phyloP scores from a whole-genome alignment of 306 rosid genomes.

The Dicorynia guianensis region DNA sequence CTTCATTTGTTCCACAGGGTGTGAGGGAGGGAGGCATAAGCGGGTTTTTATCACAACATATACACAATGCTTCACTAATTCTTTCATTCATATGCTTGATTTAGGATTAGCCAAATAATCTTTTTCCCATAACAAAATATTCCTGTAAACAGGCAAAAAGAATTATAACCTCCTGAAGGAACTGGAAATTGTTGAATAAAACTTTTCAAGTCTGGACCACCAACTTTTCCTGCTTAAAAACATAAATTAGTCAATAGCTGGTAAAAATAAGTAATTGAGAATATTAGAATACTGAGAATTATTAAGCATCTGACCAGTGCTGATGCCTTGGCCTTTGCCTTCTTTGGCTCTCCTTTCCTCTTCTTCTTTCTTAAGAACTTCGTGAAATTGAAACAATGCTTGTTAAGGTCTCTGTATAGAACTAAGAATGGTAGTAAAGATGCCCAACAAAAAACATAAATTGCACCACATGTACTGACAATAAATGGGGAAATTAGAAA shows the following conservation, averaged over 20 bases:
- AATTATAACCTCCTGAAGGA: constrained; percentile 68
- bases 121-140: constrained; percentile 13
- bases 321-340: constrained; percentile 57
- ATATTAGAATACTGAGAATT: constrained; percentile 20
- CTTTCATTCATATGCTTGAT: background rate
- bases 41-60: background rate
- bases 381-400: background rate
- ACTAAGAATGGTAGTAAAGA: background rate
- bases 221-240: constrained; percentile 55
- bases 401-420: constrained; percentile 40
- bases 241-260: constrained; percentile 32
- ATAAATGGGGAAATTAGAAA: background rate
- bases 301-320: constrained; percentile 61
- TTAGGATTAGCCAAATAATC: constrained; percentile 5
- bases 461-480: background rate
- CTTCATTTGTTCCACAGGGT: background rate
- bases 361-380: constrained; percentile 93
- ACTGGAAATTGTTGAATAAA: constrained; percentile 79
- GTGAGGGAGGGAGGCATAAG: background rate
- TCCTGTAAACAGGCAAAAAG: constrained; percentile 1
- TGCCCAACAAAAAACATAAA: background rate
- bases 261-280: constrained; percentile 7
- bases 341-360: constrained; percentile 78
- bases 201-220: constrained; percentile 85
- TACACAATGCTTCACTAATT: constrained; percentile 10